Conservation (phyloP, 2,329 filamentous ascomycete species). For the Tolypocladium ovalisporum region DNA sequence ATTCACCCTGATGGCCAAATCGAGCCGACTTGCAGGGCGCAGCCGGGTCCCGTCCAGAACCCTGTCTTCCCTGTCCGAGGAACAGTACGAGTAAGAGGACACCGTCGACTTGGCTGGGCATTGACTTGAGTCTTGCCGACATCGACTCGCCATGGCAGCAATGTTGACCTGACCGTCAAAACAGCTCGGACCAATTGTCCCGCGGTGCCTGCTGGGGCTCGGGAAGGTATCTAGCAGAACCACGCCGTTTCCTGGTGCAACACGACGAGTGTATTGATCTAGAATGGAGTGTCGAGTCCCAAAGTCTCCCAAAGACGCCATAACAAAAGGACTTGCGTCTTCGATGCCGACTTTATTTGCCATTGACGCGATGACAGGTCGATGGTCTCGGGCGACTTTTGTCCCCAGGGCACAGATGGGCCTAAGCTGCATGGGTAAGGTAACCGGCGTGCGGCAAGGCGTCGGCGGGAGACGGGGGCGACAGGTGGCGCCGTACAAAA, state of each 20-base stretch:
- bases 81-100: background rate
- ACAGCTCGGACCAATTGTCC: too few species aligned
- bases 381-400: background rate
- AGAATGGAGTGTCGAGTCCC: background rate
- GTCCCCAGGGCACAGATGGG: background rate
- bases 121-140: background rate
- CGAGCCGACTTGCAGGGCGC: background rate
- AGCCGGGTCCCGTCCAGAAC: background rate
- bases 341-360: background rate
- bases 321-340: background rate
- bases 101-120: background rate
- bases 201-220: too few species aligned
- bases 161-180: background rate
- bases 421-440: constrained; percentile 2
- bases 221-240: background rate
- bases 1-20: background rate
- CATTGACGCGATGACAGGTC: background rate
- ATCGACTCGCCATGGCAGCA: background rate
- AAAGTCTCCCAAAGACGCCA: background rate
- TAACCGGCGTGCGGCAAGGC: background rate
- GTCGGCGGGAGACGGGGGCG: background rate
- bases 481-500: background rate
- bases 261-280: background rate
- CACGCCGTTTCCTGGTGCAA: background rate
- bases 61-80: background rate